Evolutionary conservation across 2,329 filamentous ascomycete genomes (phyloP).

Genomic region (Kalaharituber pfeilii): DNA sequence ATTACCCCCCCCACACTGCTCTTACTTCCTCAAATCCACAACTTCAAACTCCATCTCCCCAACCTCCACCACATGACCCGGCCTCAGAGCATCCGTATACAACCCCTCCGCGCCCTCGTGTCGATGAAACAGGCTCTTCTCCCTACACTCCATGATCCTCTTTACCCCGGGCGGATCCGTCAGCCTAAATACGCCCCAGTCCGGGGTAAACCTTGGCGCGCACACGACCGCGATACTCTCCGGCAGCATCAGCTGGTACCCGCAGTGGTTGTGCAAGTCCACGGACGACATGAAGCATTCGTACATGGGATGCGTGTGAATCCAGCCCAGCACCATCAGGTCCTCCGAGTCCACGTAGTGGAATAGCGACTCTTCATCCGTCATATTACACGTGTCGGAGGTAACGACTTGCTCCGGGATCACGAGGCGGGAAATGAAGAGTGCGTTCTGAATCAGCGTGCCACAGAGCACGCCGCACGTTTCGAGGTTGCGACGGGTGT

Average conservation of each 20-base stretch:
- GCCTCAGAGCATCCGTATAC: conserved; percentile 31
- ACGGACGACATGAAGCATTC: conserved; percentile 95
- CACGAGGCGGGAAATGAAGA: conserved; percentile 76
- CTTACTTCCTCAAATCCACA: conserved; percentile 39
- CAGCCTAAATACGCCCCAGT: conserved; percentile 79
- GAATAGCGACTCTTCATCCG: conserved; percentile 68
- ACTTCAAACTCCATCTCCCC: conserved; percentile 43
- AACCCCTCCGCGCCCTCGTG: conserved; percentile 36
- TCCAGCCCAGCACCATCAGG: conserved; percentile 82
- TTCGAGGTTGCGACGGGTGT: conserved; percentile 69
- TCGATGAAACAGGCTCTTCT: conserved; percentile 70
- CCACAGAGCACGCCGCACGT: conserved; percentile 92
- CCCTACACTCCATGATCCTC: conserved; percentile 62
- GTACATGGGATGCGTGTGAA: conserved; percentile 91
- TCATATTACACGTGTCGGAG: conserved; percentile 84
- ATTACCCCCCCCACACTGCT: neutral
- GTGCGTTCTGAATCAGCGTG: conserved; percentile 74
- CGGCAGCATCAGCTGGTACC: conserved; percentile 90
- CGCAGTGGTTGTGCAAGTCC: conserved; percentile 82
- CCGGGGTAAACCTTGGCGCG: conserved; percentile 61
- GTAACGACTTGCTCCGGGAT: conserved; percentile 85
- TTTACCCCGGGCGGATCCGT: conserved; percentile 84
- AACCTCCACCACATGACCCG: conserved; percentile 42
- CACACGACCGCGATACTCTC: conserved; percentile 97
- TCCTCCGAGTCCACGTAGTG: conserved; percentile 78